Base-by-base conservation (phyloP, 306 rosid genomes). In the Myrica gale region DNA sequence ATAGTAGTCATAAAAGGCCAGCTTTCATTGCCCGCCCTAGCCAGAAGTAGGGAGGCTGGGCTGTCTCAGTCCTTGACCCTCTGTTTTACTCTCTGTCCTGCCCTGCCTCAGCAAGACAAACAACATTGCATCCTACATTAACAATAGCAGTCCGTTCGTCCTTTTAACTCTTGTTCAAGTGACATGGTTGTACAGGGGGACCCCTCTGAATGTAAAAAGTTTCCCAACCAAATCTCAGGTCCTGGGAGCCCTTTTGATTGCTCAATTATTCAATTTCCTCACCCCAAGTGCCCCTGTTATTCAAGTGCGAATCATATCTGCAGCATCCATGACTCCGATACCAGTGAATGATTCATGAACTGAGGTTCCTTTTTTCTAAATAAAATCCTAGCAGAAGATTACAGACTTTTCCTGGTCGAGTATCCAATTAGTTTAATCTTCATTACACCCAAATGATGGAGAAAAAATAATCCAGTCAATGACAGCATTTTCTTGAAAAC, bases 21-120 rank as follows among this genome's bases (percentile, higher is more conserved):
- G 19, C 62, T 50, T 52, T 26, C 10, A 7, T 71, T 52, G 23
- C 13, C n/a, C 21, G 23, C 13, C n/a, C 21, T 17, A 15, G 12
- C 20, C 60, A 71, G 8, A 50, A 50, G 44, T 23, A 43, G 68
- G 61, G 44, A 47, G 37, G 72, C 58, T 46, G 26, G 4, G 75
- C 60, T 74, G 76, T 71, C 69, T 71, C 19, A 13, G 74, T 73
- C 75, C 80, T 16, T 63, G 46, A 17, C 41, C 62, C 81, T 57
- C 76, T 74, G 73, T 74, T 71, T 76, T 69, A 76, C 74, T 39
- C 20, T 70, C 43, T 58, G 21, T 51, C 26, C 48, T 41, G 15
- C 55, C 43, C n/a, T 72, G 15, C 53, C 75, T 39, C 9, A 57
- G 17, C 45, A 23, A 72, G 74, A 79, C 80, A 76, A 68, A 42